Conservation (phyloP, 768 basidiomycete species). For the Kwoniella bestiolae region DNA sequence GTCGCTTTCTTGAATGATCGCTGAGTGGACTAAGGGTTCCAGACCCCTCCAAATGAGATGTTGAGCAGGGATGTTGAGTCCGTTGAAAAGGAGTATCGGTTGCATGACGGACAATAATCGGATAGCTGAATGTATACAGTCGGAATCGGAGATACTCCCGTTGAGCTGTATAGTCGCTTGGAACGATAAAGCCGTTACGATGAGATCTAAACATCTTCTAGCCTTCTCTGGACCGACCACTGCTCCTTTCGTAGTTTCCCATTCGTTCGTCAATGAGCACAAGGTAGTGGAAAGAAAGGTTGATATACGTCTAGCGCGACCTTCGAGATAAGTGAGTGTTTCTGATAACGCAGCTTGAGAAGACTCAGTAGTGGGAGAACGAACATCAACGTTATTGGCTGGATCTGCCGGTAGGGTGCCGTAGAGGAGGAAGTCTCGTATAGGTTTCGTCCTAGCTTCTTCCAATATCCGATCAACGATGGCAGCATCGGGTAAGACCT, state of each 20-base stretch:
- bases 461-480: constrained; percentile 69
- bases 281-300: constrained; percentile 70
- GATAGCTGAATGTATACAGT: constrained; percentile 69
- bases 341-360: background rate
- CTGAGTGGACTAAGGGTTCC: constrained; percentile 23
- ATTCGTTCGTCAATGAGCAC: constrained; percentile 62
- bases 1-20: background rate
- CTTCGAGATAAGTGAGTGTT: constrained; percentile 25
- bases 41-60: constrained; percentile 67
- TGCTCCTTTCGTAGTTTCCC: constrained; percentile 60
- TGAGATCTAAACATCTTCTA: constrained; percentile 71
- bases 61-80: constrained; percentile 70
- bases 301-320: constrained; percentile 55
- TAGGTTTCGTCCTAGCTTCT: constrained; percentile 64
- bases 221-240: constrained; percentile 64
- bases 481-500: constrained; percentile 71
- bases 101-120: constrained; percentile 61
- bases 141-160: constrained; percentile 66
- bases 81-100: constrained; percentile 57
- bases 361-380: background rate
- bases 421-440: constrained; percentile 59
- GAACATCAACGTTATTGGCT: background rate
- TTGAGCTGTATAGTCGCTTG: constrained; percentile 70
- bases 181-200: constrained; percentile 69
- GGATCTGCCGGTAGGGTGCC: background rate